Evolutionary conservation across 257 asterid species (phyloP).

Genomic region (Gentiana straminea): DNA sequence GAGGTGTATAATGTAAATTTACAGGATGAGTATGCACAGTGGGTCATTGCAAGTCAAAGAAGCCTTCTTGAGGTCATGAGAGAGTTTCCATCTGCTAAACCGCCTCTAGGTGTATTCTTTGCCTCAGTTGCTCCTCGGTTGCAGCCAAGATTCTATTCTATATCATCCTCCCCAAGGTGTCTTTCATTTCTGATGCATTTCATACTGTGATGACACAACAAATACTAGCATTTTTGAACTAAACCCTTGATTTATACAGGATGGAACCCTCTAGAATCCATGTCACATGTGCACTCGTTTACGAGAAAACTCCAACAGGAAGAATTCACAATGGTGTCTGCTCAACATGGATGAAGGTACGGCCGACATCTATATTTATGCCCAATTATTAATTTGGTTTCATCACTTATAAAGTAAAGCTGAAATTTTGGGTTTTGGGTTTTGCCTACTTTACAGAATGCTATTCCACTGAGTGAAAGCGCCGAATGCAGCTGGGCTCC

Average conservation of each 20-base stretch:
- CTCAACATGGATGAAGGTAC: constrained; percentile 99
- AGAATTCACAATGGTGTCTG: constrained; percentile 91
- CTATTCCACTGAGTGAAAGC: constrained; percentile 62
- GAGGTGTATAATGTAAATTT: constrained; percentile 5
- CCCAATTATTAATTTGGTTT: neutral
- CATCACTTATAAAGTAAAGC: neutral
- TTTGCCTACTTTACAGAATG: constrained; percentile 44
- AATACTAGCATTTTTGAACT: neutral
- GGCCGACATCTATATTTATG: too few relatives aligned
- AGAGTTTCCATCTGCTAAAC: constrained; percentile 88
- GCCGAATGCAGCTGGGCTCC: constrained; percentile 70
- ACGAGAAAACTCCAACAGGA: constrained; percentile 87
- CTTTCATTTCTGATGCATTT: constrained; percentile 9
- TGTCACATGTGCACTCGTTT: constrained; percentile 91
- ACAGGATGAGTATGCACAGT: constrained; percentile 91
- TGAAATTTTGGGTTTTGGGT: neutral
- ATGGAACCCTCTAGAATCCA: constrained; percentile 68
- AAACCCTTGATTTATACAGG: constrained; percentile 29
- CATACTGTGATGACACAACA: neutral
- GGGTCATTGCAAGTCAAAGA: constrained; percentile 66
- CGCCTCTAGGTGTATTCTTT: constrained; percentile 94
- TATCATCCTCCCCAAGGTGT: constrained; percentile 93
- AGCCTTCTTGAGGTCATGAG: constrained; percentile 94
- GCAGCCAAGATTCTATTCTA: constrained; percentile 91
- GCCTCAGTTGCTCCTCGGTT: constrained; percentile 88